These are phyloP conservation scores for Didymella pinodella DNA, from an alignment of 2,329 filamentous ascomycete genomes.

Conservation along the genomic window DNA sequence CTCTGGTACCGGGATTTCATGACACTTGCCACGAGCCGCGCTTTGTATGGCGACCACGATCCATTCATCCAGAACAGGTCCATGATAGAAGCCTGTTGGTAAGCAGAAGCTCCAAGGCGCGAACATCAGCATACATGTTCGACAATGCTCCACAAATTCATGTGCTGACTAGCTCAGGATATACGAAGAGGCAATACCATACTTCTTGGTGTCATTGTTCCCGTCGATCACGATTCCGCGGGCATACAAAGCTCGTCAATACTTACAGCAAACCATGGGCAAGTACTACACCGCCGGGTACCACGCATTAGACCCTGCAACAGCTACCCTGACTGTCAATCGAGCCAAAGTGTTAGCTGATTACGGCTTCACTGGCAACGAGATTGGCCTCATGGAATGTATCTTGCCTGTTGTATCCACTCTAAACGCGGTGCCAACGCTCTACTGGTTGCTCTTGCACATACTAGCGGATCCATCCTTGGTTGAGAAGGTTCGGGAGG, in stretches of 20 bases:
- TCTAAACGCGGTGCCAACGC: constrained; percentile 1
- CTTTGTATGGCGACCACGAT: constrained; percentile 6
- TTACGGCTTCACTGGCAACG: constrained; percentile 2
- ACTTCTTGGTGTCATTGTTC: background rate
- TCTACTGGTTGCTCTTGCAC: constrained; percentile 4
- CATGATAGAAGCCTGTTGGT: background rate
- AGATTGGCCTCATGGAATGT: constrained; percentile 1
- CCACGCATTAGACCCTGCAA: background rate
- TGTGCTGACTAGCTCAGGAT: background rate
- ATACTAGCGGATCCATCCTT: background rate
- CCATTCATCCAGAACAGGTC: constrained; percentile 1
- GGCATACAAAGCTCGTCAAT: constrained; percentile 1
- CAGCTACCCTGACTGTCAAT: background rate
- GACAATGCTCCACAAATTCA: background rate
- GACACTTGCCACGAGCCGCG: constrained; percentile 3
- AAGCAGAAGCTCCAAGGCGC: background rate
- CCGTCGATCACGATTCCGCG: background rate
- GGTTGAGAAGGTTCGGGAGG: background rate
- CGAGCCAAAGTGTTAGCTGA: background rate
- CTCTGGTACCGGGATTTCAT: constrained; percentile 7
- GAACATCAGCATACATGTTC: background rate
- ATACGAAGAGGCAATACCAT: background rate
- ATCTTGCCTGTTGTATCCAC: constrained; percentile 10
- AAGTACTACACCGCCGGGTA: constrained; percentile 1
- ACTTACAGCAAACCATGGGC: background rate